Conservation (phyloP, 345 rosid species). For the Dipteronia dyeriana region DNA sequence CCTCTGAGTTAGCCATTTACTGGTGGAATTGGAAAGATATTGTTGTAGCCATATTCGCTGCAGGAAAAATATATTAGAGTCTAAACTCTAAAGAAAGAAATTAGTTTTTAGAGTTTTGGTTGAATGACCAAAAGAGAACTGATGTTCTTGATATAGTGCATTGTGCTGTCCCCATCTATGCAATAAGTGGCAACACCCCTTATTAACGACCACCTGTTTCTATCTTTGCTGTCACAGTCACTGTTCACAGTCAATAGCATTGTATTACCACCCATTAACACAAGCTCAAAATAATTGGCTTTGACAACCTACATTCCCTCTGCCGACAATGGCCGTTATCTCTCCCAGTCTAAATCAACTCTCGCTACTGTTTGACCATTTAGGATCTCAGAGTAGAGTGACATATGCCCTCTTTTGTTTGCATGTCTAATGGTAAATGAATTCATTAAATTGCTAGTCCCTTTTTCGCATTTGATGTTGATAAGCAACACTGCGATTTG, state of each 20-base stretch:
- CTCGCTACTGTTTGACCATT: neutral
- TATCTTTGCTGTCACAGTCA: neutral
- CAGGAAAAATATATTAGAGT: neutral
- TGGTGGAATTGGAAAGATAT: neutral
- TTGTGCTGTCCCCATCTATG: neutral
- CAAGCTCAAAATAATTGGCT: neutral
- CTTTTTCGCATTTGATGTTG: neutral
- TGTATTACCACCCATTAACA: neutral
- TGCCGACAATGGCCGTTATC: neutral
- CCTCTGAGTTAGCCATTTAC: neutral
- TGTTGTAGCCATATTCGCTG: neutral
- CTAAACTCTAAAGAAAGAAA: neutral
- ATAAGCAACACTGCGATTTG: neutral
- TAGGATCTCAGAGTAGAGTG: neutral
- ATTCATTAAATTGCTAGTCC: neutral
- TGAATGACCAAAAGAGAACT: neutral
- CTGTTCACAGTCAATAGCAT: neutral
- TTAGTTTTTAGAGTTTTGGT: neutral
- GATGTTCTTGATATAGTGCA: neutral
- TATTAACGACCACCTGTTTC: neutral
- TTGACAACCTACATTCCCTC: neutral
- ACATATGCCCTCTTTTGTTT: neutral
- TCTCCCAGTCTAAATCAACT: neutral
- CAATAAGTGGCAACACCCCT: neutral
- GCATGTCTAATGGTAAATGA: neutral